Conservation (phyloP, 2,329 filamentous ascomycete genomes). For the Aphanocladium album region DNA sequence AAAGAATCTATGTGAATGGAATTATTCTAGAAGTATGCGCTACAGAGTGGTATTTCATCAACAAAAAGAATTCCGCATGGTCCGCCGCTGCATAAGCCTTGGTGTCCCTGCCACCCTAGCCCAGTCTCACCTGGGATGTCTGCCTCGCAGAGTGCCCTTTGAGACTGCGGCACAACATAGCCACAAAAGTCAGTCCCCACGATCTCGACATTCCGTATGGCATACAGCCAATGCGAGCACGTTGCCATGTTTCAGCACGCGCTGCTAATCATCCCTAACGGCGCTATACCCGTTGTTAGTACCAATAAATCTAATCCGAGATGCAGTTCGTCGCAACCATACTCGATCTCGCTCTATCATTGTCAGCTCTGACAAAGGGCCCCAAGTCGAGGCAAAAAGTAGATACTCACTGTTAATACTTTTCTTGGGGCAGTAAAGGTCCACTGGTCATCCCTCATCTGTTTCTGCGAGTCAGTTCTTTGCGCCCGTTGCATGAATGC, state of each 20-base stretch:
- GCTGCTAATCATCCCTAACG: background rate
- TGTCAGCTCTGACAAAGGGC: background rate
- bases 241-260: background rate
- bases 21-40: background rate
- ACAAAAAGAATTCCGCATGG: background rate
- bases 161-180: background rate
- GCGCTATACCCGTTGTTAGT: background rate
- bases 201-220: conserved; percentile 9
- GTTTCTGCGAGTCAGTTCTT: conserved; percentile 13
- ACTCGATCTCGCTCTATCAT: background rate
- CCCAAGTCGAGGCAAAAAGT: background rate
- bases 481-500: background rate
- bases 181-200: background rate
- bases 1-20: background rate
- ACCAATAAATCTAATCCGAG: background rate
- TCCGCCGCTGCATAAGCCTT: background rate
- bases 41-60: background rate
- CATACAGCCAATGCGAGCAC: conserved; percentile 1
- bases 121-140: background rate
- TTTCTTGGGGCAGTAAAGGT: conserved; percentile 21
- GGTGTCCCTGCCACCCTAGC: background rate
- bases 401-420: background rate
- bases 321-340: background rate
- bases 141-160: conserved; percentile 5
- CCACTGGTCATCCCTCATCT: conserved; percentile 28